These are phyloP conservation scores for Amanita pallidorosea DNA, from an alignment of 768 basidiomycete species.

Conservation along the genomic window DNA sequence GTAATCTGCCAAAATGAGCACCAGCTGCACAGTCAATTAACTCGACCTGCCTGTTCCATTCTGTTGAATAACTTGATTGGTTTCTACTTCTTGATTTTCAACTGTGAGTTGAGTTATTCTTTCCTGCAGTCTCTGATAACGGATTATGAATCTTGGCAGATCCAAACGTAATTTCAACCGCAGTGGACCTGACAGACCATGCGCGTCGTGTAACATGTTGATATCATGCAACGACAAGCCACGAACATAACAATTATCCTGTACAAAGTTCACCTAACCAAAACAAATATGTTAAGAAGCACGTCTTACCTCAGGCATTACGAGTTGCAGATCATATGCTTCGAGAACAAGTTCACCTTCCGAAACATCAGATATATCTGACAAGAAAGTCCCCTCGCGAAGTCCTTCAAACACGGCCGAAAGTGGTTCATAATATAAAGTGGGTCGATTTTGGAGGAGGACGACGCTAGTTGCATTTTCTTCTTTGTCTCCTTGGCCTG, in stretches of 20 bases:
- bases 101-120: constrained; percentile 28
- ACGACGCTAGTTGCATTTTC: constrained; percentile 20
- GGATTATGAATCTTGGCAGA: constrained; percentile 52
- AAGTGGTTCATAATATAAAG: constrained; percentile 70
- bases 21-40: no score
- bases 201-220: constrained; percentile 57
- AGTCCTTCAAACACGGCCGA: constrained; percentile 61
- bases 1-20: background rate
- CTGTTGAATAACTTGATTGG: background rate
- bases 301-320: constrained; percentile 49
- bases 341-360: constrained; percentile 60
- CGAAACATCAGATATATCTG: constrained; percentile 30
- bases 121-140: constrained; percentile 54
- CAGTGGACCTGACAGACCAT: constrained; percentile 50
- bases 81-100: background rate
- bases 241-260: constrained; percentile 64
- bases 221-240: constrained; percentile 67
- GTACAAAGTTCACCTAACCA: background rate
- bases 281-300: background rate
- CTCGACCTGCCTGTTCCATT: background rate
- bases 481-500: constrained; percentile 13
- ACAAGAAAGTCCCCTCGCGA: constrained; percentile 48
- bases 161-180: constrained; percentile 40
- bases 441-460: constrained; percentile 53
- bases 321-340: constrained; percentile 58